Conservation (phyloP, 2,329 filamentous ascomycete genomes). For the Colletotrichum truncatum region DNA sequence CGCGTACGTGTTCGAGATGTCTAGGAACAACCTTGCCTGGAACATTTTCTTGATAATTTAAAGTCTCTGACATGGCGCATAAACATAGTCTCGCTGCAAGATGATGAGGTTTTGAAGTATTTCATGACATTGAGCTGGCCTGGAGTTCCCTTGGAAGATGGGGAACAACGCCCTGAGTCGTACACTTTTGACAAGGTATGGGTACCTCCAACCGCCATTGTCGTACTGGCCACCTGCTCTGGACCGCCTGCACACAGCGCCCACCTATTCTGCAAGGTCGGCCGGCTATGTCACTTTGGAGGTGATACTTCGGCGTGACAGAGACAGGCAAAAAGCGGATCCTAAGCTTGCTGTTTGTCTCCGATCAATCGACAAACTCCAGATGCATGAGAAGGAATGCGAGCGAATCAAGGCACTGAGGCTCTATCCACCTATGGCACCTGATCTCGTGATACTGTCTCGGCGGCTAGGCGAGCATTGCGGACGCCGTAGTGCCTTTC, state of each 20-base stretch:
- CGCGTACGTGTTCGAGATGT: slow-evolving; percentile 26
- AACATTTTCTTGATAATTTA: not conserved
- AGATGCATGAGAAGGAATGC: not conserved
- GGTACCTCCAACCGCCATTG: not conserved
- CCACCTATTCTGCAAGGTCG: not conserved
- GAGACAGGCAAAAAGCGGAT: not conserved
- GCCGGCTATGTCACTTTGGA: not conserved
- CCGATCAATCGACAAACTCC: slow-evolving; percentile 4
- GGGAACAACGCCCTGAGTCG: not conserved
- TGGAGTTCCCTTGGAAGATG: not conserved
- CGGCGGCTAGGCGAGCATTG: slow-evolving; percentile 19
- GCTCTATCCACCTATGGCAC: slow-evolving; percentile 5
- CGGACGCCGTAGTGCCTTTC: not conserved
- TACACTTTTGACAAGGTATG: not conserved
- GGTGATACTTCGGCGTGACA: not conserved
- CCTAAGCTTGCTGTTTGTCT: not conserved
- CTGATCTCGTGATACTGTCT: slow-evolving; percentile 21
- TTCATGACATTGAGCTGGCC: not conserved
- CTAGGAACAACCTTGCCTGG: slow-evolving; percentile 11
- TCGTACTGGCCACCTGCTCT: not conserved
- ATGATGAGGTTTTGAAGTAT: not conserved
- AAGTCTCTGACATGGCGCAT: slow-evolving; percentile 8
- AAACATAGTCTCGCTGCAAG: not conserved
- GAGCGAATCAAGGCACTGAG: slow-evolving; percentile 1
- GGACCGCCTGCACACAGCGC: not conserved